phyloP scores from a whole-genome alignment of 2,329 filamentous ascomycete genomes.

The Paracorniculantispora psalliotae region DNA sequence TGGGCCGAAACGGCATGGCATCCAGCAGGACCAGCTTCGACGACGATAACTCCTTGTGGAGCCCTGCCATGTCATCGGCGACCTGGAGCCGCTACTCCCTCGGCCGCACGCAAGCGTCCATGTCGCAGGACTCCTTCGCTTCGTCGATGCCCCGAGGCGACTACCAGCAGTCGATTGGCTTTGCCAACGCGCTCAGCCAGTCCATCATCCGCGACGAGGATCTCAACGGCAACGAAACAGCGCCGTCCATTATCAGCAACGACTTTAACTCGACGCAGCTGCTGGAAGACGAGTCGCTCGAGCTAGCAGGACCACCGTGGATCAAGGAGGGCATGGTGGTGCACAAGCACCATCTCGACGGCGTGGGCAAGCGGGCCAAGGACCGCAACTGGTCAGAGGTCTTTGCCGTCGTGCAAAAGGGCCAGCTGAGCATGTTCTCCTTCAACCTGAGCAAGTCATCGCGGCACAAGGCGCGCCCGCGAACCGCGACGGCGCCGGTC shows the following conservation, averaged over 20 bases:
- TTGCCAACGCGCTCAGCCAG: constrained; percentile 92
- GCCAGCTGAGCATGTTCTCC: constrained; percentile 88
- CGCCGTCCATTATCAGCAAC: constrained; percentile 52
- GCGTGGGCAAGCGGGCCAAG: constrained; percentile 84
- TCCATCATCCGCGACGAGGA: constrained; percentile 90
- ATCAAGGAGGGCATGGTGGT: constrained; percentile 94
- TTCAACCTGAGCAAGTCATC: constrained; percentile 79
- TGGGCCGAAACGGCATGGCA: constrained; percentile 74
- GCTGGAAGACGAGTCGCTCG: constrained; percentile 87
- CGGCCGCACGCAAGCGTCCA: constrained; percentile 83
- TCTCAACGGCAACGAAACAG: constrained; percentile 45
- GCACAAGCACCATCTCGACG: constrained; percentile 93
- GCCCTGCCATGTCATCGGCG: constrained; percentile 76
- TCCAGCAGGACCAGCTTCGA: constrained; percentile 94
- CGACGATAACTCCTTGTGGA: constrained; percentile 86
- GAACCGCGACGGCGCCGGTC: constrained; percentile 55
- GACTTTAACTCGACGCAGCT: constrained; percentile 57
- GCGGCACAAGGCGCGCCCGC: constrained; percentile 58
- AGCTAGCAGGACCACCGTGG: constrained; percentile 93
- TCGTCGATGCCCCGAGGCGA: constrained; percentile 71
- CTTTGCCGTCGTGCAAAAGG: constrained; percentile 94
- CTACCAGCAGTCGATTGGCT: constrained; percentile 94
- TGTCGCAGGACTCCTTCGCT: constrained; percentile 87
- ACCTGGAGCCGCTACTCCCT: constrained; percentile 94
- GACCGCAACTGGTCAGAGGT: constrained; percentile 93